A percentile compares a stretch with the other conserved stretches of the same genome.
These are phyloP conservation scores for Darksidea phi DNA, from an alignment of 495 filamentous ascomycete species.

Conservation along the genomic window DNA sequence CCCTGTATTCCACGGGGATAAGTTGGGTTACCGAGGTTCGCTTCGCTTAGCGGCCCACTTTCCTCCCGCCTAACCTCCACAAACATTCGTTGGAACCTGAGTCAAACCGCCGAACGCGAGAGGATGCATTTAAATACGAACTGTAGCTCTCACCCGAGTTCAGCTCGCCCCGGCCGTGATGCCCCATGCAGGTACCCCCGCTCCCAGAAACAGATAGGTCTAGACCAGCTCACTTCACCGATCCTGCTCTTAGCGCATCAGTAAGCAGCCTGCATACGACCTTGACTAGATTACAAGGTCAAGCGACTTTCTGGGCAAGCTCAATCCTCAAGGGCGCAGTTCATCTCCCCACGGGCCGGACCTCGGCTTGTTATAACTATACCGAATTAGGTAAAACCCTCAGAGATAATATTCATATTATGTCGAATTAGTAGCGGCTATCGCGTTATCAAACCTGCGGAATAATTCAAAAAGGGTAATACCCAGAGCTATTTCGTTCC, in stretches of 20 bases:
- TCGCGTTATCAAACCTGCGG: too few species aligned
- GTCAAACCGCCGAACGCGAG: background rate
- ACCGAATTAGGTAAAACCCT: too few species aligned
- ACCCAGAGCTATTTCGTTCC: too few species aligned
- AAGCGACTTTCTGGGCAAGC: too few species aligned
- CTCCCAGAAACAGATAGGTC: background rate
- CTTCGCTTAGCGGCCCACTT: background rate
- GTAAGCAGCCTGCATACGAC: background rate
- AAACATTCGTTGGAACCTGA: background rate
- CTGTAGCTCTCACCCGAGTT: background rate
- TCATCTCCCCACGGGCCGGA: too few species aligned
- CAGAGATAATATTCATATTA: too few species aligned
- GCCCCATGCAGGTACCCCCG: background rate
- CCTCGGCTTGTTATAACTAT: too few species aligned
- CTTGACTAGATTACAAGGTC: too few species aligned
- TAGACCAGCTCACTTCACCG: background rate
- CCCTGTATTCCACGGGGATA: background rate
- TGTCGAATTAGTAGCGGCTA: too few species aligned
- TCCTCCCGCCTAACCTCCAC: background rate
- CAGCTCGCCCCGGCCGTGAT: background rate
- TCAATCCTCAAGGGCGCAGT: too few species aligned
- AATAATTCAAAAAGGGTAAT: too few species aligned
- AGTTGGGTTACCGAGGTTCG: background rate
- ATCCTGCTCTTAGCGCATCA: background rate
- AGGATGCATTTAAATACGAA: background rate